A percentile compares a stretch with the other conserved stretches of the same genome.
Conservation (phyloP, 2,329 filamentous ascomycete genomes). For the Helminthosporium solani region DNA sequence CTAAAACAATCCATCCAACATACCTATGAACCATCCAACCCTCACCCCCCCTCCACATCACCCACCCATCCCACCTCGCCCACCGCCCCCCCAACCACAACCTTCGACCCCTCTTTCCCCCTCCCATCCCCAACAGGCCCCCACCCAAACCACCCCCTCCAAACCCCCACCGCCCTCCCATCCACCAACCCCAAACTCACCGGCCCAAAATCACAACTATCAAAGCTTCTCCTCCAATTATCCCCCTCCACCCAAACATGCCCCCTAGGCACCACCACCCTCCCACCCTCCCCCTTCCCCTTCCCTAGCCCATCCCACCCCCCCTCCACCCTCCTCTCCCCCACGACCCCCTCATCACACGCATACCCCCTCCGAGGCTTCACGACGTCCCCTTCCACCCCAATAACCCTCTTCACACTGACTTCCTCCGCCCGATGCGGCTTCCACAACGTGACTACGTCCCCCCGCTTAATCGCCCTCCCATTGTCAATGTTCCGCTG, state of each 20-base stretch:
- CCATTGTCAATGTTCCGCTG: constrained; percentile 12
- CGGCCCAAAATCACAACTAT: constrained; percentile 90
- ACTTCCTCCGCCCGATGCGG: constrained; percentile 68
- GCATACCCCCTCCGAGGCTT: constrained; percentile 49
- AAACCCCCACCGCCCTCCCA: constrained; percentile 69
- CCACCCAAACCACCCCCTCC: constrained; percentile 58
- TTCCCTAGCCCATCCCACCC: constrained; percentile 33
- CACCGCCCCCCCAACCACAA: constrained; percentile 35
- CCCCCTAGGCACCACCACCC: constrained; percentile 69
- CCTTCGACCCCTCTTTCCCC: constrained; percentile 41
- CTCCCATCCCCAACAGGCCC: constrained; percentile 55
- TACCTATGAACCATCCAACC: too few species aligned
- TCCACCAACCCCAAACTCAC: constrained; percentile 73
- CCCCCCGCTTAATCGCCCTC: constrained; percentile 42
- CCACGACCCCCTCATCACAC: constrained; percentile 32
- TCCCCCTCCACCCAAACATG: constrained; percentile 98
- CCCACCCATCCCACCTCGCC: not conserved
- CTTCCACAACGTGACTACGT: constrained; percentile 48
- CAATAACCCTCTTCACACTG: constrained; percentile 81
- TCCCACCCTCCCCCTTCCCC: constrained; percentile 23
- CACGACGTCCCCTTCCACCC: constrained; percentile 75
- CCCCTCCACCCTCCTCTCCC: constrained; percentile 14
- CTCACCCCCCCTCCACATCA: not conserved
- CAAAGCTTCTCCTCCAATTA: constrained; percentile 68
- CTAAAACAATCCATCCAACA: too few species aligned